phyloP scores from a whole-genome alignment of 208 protist species.

The Crithidia expoeki region DNA sequence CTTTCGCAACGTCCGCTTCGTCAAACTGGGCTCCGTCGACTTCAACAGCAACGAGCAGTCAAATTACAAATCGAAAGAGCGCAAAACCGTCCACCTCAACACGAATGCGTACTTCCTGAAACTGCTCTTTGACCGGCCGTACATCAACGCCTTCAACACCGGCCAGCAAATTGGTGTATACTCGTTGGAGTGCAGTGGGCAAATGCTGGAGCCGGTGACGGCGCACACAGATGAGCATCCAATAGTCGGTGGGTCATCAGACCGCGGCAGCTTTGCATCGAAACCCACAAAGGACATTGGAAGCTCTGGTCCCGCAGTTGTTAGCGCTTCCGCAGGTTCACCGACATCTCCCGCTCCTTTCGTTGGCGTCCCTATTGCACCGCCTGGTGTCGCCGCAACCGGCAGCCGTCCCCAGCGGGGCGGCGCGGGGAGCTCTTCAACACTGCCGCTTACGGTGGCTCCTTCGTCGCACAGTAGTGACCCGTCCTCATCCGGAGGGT shows the following conservation, averaged over 20 bases:
- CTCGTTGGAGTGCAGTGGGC: slow-evolving; percentile 79
- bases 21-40: slow-evolving; percentile 78
- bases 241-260: neutral
- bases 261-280: neutral
- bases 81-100: slow-evolving; percentile 90
- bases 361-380: neutral
- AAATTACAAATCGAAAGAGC: slow-evolving; percentile 80
- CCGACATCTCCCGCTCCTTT: neutral
- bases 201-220: slow-evolving; percentile 26
- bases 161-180: slow-evolving; percentile 85
- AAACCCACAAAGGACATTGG: neutral
- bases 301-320: neutral
- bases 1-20: slow-evolving; percentile 69
- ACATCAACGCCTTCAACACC: slow-evolving; percentile 73
- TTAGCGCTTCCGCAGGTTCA: neutral
- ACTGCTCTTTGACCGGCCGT: slow-evolving; percentile 77
- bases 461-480: slow-evolving; percentile 1
- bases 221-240: slow-evolving; percentile 29
- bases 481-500: neutral
- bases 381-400: too few relatives aligned
- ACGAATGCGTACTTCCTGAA: slow-evolving; percentile 88
- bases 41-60: slow-evolving; percentile 87
- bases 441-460: neutral
- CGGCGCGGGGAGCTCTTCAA: neutral
- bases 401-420: neutral